These are phyloP conservation scores for Cinchona pubescens DNA, from an alignment of 257 asterid species.

Conservation along the genomic window DNA sequence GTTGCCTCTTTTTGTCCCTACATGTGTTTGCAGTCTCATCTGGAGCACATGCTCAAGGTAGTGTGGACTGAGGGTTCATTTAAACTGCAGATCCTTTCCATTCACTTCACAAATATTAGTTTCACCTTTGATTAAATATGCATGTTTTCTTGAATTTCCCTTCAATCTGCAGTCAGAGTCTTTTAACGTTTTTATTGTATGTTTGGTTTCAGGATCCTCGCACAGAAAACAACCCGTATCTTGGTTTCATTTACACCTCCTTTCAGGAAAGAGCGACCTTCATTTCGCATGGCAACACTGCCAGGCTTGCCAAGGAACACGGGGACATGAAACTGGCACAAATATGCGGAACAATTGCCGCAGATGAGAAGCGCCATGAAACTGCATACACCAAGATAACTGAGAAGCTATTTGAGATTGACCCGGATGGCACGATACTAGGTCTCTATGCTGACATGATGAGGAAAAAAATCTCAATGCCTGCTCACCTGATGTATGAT, in stretches of 20 bases:
- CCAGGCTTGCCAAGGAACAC: conserved; percentile 64
- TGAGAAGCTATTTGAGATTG: conserved; percentile 75
- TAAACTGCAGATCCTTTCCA: background rate
- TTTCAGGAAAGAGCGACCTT: conserved; percentile 82
- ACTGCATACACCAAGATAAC: conserved; percentile 69
- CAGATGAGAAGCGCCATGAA: conserved; percentile 83
- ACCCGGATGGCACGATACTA: conserved; percentile 57
- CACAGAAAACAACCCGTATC: conserved; percentile 79
- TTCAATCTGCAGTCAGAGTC: background rate
- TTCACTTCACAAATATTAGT: background rate
- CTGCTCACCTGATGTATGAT: conserved; percentile 75
- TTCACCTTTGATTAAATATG: background rate
- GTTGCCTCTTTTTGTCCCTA: conserved; percentile 1
- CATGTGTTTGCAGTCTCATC: background rate
- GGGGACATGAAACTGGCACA: conserved; percentile 75
- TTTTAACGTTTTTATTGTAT: background rate
- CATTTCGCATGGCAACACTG: conserved; percentile 79
- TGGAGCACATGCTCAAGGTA: background rate
- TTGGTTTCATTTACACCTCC: conserved; percentile 76
- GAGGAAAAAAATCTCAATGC: conserved; percentile 77
- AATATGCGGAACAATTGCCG: conserved; percentile 69
- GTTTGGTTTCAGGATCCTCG: conserved; percentile 58
- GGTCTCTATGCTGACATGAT: conserved; percentile 71
- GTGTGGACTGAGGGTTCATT: background rate
- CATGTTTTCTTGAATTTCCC: conserved; percentile 7